These are phyloP conservation scores for Leptographium galeiforme DNA, from an alignment of 2,329 filamentous ascomycete genomes.

Conservation along the genomic window DNA sequence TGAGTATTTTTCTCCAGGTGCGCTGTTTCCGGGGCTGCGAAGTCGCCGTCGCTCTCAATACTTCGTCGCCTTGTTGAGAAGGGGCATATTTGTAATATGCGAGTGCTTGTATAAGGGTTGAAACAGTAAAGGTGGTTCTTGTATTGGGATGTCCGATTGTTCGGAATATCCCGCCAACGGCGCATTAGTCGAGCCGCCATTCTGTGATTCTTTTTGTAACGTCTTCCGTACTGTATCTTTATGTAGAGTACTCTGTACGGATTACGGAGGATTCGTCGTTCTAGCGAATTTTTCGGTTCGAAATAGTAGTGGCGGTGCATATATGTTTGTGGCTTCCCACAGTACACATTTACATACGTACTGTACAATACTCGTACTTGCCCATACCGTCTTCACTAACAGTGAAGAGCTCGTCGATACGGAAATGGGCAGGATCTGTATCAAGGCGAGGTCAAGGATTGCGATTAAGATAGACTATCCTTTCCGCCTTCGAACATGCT, in stretches of 20 bases:
- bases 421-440: neutral
- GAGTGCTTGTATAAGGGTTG: neutral
- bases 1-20: constrained; percentile 44
- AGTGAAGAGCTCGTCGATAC: too few species aligned
- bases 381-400: too few species aligned
- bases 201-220: too few species aligned
- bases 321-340: neutral
- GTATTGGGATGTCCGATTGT: neutral
- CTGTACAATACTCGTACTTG: too few species aligned
- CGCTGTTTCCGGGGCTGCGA: too few species aligned
- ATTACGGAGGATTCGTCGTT: neutral
- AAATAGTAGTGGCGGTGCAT: neutral
- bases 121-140: too few species aligned
- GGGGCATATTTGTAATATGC: neutral
- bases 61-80: neutral
- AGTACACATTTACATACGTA: too few species aligned
- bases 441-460: neutral
- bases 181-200: neutral
- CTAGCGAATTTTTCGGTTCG: neutral
- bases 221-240: too few species aligned
- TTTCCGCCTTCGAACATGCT: constrained; percentile 19
- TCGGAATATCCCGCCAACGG: neutral
- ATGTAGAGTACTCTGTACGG: too few species aligned
- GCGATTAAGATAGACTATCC: constrained; percentile 13
- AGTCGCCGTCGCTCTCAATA: too few species aligned